These are phyloP conservation scores for Lagenidium sp. DNA, from an alignment of 352 stramenopile species.

Conservation along the genomic window DNA sequence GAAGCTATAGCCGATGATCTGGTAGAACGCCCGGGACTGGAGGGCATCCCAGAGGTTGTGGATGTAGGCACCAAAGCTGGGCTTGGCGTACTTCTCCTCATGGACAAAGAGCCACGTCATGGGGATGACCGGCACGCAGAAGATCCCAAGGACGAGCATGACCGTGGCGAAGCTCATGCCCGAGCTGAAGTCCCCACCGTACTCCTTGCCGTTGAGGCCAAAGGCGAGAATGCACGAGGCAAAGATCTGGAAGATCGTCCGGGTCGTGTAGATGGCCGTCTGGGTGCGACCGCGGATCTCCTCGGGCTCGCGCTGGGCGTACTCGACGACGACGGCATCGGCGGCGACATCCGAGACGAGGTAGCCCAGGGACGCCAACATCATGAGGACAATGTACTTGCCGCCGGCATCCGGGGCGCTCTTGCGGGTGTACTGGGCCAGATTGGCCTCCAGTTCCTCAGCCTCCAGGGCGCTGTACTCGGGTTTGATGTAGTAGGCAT, in stretches of 20 bases:
- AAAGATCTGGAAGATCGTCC: conserved; percentile 17
- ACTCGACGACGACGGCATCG: conserved; percentile 22
- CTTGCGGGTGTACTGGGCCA: conserved; percentile 3
- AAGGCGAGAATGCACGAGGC: conserved; percentile 13
- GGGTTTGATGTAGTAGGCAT: conserved; percentile 16
- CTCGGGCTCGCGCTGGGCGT: conserved; percentile 16
- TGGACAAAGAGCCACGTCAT: conserved; percentile 24
- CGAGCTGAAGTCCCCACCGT: conserved; percentile 20
- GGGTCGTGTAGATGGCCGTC: conserved; percentile 16
- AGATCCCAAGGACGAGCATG: conserved; percentile 19
- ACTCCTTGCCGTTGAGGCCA: conserved; percentile 17
- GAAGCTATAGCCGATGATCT: conserved; percentile 16
- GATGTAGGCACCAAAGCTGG: conserved; percentile 21
- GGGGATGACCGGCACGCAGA: conserved; percentile 15
- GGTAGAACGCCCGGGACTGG: conserved; percentile 19
- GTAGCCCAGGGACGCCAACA: conserved; percentile 23
- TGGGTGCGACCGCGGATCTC: conserved; percentile 16
- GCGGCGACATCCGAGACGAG: conserved; percentile 22
- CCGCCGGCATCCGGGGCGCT: conserved; percentile 6
- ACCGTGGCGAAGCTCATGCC: conserved; percentile 12
- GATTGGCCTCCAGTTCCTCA: conserved; percentile 1
- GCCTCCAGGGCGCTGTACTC: conserved; percentile 4
- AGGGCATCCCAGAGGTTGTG: conserved; percentile 19
- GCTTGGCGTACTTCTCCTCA: conserved; percentile 15
- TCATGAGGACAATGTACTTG: conserved; percentile 23